Evolutionary conservation across 1,284 basidiomycete species (phyloP).

Genomic region (Moniliophthora roreri): DNA sequence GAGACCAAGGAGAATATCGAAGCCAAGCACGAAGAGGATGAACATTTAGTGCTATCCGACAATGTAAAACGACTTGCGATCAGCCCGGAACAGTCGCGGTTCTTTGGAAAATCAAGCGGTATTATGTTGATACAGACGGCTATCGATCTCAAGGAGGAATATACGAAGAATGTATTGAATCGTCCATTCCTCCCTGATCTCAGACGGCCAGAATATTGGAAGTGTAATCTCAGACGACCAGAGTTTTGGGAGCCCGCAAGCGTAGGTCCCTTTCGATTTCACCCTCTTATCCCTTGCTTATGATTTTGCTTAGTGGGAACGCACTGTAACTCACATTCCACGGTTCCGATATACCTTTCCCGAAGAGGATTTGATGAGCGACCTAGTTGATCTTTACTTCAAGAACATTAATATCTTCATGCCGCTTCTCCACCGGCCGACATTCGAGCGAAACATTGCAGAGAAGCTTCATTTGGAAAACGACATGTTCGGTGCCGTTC

Average conservation of each 20-base stretch:
- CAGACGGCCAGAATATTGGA: slow-evolving; percentile 38
- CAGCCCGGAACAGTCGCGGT: slow-evolving; percentile 42
- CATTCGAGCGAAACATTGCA: slow-evolving; percentile 1
- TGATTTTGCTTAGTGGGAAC: slow-evolving; percentile 40
- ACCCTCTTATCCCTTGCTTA: too few relatives aligned
- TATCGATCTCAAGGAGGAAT: slow-evolving; percentile 64
- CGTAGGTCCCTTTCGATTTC: too few relatives aligned
- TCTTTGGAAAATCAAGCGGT: slow-evolving; percentile 74
- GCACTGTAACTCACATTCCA: slow-evolving; percentile 28
- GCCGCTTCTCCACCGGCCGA: slow-evolving; percentile 6
- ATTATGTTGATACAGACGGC: slow-evolving; percentile 65
- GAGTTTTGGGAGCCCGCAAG: too few relatives aligned
- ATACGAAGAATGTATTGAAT: slow-evolving; percentile 33
- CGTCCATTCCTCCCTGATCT: slow-evolving; percentile 22
- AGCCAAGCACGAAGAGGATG: slow-evolving; percentile 32
- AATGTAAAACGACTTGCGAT: slow-evolving; percentile 35
- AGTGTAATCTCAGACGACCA: too few relatives aligned
- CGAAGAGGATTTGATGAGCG: slow-evolving; percentile 38
- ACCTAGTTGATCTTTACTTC: slow-evolving; percentile 7
- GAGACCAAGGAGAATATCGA: slow-evolving; percentile 4
- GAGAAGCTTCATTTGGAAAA: not conserved
- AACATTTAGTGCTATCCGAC: slow-evolving; percentile 35
- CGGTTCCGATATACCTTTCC: slow-evolving; percentile 47
- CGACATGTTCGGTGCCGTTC: slow-evolving; percentile 4
- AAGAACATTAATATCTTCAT: slow-evolving; percentile 1